Percentiles rank a stretch among this genome's conserved stretches.
Conservation (phyloP, 1,284 basidiomycete species). For the Singerocomus inundabilis region DNA sequence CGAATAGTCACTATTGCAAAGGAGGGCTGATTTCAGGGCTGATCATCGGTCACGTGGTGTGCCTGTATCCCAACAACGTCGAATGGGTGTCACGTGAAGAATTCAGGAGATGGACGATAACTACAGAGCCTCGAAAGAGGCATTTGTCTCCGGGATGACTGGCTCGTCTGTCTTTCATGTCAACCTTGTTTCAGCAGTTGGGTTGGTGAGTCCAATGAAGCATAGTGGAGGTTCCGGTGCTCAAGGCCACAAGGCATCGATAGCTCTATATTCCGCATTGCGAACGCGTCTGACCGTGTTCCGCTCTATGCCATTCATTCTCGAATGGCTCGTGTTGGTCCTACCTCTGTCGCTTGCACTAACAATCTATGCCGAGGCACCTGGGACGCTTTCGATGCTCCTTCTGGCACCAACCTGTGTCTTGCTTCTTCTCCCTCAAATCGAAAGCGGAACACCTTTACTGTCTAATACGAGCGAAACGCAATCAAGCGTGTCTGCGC, state of each 20-base stretch:
- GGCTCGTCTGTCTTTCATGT: slow-evolving; percentile 78
- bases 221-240: background rate
- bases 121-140: slow-evolving; percentile 87
- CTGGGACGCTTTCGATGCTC: slow-evolving; percentile 51
- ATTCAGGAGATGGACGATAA: slow-evolving; percentile 21
- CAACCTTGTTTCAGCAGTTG: slow-evolving; percentile 71
- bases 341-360: slow-evolving; percentile 78
- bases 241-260: slow-evolving; percentile 55
- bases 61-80: too few species aligned
- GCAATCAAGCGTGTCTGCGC: slow-evolving; percentile 16
- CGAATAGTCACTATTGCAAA: background rate
- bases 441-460: slow-evolving; percentile 47
- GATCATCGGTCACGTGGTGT: background rate
- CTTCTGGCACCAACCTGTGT: slow-evolving; percentile 48
- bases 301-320: slow-evolving; percentile 40
- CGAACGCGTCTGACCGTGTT: slow-evolving; percentile 45
- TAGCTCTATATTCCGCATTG: slow-evolving; percentile 64
- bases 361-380: slow-evolving; percentile 67
- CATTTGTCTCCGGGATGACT: slow-evolving; percentile 78
- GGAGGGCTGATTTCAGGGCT: too few species aligned
- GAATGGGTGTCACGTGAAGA: background rate
- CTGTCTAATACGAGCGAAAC: slow-evolving; percentile 41
- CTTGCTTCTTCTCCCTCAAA: slow-evolving; percentile 42
- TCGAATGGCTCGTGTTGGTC: slow-evolving; percentile 68
- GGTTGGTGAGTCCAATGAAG: slow-evolving; percentile 55